Base-by-base conservation (phyloP, 1,284 basidiomycete genomes). In the Cerioporus squamosus region DNA sequence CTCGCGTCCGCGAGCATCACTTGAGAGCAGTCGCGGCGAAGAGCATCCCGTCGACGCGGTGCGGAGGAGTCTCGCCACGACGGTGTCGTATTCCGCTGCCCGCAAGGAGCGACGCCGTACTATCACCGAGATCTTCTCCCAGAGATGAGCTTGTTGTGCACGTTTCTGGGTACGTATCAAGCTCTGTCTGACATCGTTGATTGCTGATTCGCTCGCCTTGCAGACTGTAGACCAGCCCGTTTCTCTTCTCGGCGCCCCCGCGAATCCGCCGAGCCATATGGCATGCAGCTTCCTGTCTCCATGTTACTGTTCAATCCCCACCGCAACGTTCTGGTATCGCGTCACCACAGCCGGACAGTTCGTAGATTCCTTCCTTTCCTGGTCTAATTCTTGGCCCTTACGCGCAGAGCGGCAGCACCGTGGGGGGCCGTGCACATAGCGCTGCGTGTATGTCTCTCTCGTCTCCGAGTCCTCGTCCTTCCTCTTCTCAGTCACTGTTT, bases 81-180 rank as follows among this genome's bases (percentile, higher is more conserved):
- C 77, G 5, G 70, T 78, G 47, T 55, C 73, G 20, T 70, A 73
- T 36, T 71, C 74, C 31, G 69, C 73, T 15, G 70, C 72, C 54
- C 69, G 76, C 51, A 75, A 70, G 56, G 80, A 82, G 55, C 75
- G 81, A 40, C 72, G 80, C 51, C 73, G 79, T 36, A 83, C 81
- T 39, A 75, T 83, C 53, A 81, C 80, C 29, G 81, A 83, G 59
- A 78, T 82, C 59, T 82, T 81, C 61, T 62, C 72, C 33, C 67
- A 69, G 45, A 63, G 61, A 61, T 66, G 63, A 66, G 52, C 46
- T n/a, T 22, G 26, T 55, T 55, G 48, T 48, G 48, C 48, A 44
- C 40, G 43, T 51, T 31, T 56, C 29, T 51, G 53, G 59, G 62
- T 64, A 39, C 15, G 59, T 45, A 5, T 3, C 20, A 0, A 15